phyloP scores from a whole-genome alignment of 306 rosid species.

The Begonia masoniana region DNA sequence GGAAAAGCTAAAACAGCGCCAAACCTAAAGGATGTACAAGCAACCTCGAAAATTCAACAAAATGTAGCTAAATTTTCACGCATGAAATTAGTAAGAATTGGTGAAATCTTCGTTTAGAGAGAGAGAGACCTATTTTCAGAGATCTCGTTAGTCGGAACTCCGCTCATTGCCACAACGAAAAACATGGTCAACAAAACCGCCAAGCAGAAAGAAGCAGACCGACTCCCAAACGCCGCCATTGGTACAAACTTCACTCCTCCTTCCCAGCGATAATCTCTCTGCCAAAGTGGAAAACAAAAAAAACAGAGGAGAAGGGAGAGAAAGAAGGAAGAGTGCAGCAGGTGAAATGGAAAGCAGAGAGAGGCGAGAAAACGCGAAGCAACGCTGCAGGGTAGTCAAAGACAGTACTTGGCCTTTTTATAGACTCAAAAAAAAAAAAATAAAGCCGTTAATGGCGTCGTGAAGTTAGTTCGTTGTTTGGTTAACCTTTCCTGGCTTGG shows the following conservation, averaged over 20 bases:
- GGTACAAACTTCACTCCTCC: neutral
- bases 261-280: neutral
- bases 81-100: constrained; percentile 7
- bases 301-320: too few relatives aligned
- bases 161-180: constrained; percentile 26
- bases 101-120: neutral
- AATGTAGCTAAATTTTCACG: neutral
- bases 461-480: too few relatives aligned
- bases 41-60: too few relatives aligned
- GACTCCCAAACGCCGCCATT: constrained; percentile 38
- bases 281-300: neutral
- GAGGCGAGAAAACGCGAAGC: too few relatives aligned
- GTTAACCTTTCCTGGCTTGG: too few relatives aligned
- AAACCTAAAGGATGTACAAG: too few relatives aligned
- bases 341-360: too few relatives aligned
- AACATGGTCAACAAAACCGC: constrained; percentile 21
- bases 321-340: too few relatives aligned
- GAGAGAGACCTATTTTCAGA: constrained; percentile 21
- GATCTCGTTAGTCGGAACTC: constrained; percentile 26
- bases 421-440: too few relatives aligned
- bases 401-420: neutral
- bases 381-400: neutral
- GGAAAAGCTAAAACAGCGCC: too few relatives aligned
- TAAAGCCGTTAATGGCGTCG: too few relatives aligned
- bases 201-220: constrained; percentile 9